phyloP scores from a whole-genome alignment of 2,329 filamentous ascomycete genomes.

The Monilinia fructigena region DNA sequence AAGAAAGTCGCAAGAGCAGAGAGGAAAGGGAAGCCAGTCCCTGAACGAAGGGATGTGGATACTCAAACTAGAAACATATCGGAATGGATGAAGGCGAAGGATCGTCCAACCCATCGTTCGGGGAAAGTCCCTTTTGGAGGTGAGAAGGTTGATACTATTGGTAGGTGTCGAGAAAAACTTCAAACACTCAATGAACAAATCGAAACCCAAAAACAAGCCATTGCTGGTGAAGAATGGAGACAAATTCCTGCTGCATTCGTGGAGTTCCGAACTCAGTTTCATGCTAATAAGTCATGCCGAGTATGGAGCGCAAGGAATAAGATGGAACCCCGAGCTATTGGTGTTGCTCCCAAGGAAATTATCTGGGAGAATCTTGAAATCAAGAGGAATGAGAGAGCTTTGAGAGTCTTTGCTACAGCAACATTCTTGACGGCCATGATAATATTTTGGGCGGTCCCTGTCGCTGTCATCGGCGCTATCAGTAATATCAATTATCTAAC shows the following conservation, averaged over 20 bases:
- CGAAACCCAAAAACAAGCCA: slow-evolving; percentile 62
- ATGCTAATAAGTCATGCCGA: slow-evolving; percentile 83
- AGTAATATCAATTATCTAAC: slow-evolving; percentile 77
- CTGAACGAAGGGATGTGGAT: slow-evolving; percentile 50
- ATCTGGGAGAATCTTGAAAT: slow-evolving; percentile 85
- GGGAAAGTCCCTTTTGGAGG: slow-evolving; percentile 71
- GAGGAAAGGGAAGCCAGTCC: slow-evolving; percentile 38
- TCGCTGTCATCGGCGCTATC: slow-evolving; percentile 78
- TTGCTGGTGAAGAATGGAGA: slow-evolving; percentile 55
- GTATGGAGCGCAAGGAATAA: slow-evolving; percentile 80
- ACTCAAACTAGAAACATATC: slow-evolving; percentile 66
- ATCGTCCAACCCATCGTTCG: slow-evolving; percentile 72
- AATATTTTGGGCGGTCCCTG: slow-evolving; percentile 77
- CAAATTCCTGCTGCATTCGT: slow-evolving; percentile 71
- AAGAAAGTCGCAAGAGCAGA: slow-evolving; percentile 49
- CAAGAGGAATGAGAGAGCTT: slow-evolving; percentile 76
- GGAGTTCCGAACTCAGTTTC: slow-evolving; percentile 78
- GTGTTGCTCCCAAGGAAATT: slow-evolving; percentile 75
- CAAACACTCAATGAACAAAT: slow-evolving; percentile 71
- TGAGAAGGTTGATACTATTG: slow-evolving; percentile 91
- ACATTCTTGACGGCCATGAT: slow-evolving; percentile 73
- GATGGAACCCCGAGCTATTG: slow-evolving; percentile 77
- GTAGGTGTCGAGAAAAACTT: slow-evolving; percentile 79
- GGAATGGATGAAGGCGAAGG: slow-evolving; percentile 68
- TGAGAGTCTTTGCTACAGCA: slow-evolving; percentile 66